Evolutionary conservation across 441 rosid species (phyloP), one percentile per base, ranked within the genome.

Genomic region (Populus hybrid): DNA sequence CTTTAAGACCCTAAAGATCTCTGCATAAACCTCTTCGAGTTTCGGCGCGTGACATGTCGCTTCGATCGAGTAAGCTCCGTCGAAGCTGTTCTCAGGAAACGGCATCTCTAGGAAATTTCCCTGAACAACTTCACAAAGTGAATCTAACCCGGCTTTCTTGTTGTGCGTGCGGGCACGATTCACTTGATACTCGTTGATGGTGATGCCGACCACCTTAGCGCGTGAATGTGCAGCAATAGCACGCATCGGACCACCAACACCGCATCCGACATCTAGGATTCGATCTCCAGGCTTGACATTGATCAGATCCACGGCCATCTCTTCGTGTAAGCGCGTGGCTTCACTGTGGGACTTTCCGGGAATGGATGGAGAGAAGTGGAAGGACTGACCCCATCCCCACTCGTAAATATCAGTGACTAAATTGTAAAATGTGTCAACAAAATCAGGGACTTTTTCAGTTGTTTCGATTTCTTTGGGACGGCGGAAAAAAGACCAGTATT

Each of bases 351-450:
- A 93, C 64, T 87, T 90, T 8, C 97, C 95, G 1, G 86, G 84
- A 31, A 91, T 3, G 8, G 89, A 82, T 9, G 98, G 98, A 6
- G 97, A 90, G 88, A 94, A 94, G 74, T 94, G 98, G 86, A 94
- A 94, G 68, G 97, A 94, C 78, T 94, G 98, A 21, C 97, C 98
- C 98, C 97, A 94, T 0, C 98, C 98, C 98, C 98, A 94, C 87
- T 94, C 98, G 87, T 94, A 94, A 68, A 94, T 94, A 75, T 94
- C 98, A 3, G 98, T 94, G 11, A 94, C 97, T 56, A 94, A 81
- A 82, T 93, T 94, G 91, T 94, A 94, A 72, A 91, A 94, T 0
- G 97, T 93, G 84, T 94, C 94, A 33, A 94, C 98, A 76, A 94
- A 91, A 78, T 87, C 97, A 0, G 97, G 97, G 18, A 92, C 98